A percentile compares a stretch with the other conserved stretches of the same genome.
phyloP scores from a whole-genome alignment of 2,329 filamentous ascomycete genomes.

The Monosporascus cannonballus region DNA sequence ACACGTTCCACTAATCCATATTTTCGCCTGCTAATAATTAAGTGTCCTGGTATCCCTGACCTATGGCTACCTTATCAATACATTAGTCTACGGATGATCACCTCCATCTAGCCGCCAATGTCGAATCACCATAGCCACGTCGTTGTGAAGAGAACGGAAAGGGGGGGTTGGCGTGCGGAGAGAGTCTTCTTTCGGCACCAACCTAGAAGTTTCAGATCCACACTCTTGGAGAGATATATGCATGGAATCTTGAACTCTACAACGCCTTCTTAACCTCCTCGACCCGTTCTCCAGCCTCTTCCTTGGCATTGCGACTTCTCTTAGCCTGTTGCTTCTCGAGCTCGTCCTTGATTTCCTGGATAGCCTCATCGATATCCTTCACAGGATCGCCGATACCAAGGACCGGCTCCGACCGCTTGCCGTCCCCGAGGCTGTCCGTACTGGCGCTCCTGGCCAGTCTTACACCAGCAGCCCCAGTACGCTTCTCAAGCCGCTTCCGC shows the following conservation, averaged over 20 bases:
- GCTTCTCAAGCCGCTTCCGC: slow-evolving; percentile 51
- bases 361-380: slow-evolving; percentile 69
- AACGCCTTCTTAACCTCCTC: slow-evolving; percentile 2
- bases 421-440: slow-evolving; percentile 48
- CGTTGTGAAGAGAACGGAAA: too few relatives aligned
- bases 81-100: too few relatives aligned
- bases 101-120: too few relatives aligned
- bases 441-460: slow-evolving; percentile 45
- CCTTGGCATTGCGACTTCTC: slow-evolving; percentile 2
- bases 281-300: slow-evolving; percentile 3
- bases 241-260: background rate
- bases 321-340: slow-evolving; percentile 52
- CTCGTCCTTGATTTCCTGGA: slow-evolving; percentile 68
- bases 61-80: too few relatives aligned
- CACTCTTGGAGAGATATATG: too few relatives aligned
- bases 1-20: too few relatives aligned
- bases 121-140: too few relatives aligned
- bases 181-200: too few relatives aligned
- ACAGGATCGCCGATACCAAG: slow-evolving; percentile 76
- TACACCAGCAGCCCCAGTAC: slow-evolving; percentile 41
- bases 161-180: background rate
- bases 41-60: too few relatives aligned
- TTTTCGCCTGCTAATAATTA: too few relatives aligned
- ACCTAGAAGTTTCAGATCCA: too few relatives aligned
- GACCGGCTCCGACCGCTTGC: slow-evolving; percentile 47